A percentile compares a stretch with the other conserved stretches of the same genome.
Evolutionary conservation across 768 basidiomycete genomes (phyloP).

Genomic region (Mycena epipterygia): DNA sequence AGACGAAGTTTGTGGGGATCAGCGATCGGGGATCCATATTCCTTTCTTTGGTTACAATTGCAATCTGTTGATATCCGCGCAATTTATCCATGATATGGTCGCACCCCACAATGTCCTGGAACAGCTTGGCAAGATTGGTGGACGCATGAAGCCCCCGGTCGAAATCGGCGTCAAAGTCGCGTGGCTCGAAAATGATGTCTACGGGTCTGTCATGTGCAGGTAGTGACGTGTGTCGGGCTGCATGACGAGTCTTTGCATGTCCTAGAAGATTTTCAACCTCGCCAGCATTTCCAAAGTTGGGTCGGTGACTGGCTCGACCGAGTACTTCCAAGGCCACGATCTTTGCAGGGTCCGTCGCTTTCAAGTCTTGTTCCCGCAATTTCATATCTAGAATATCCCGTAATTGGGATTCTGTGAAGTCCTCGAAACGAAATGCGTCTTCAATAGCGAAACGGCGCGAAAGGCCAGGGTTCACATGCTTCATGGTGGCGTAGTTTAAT

Average conservation of each 20-base stretch:
- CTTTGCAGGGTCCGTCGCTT: slow-evolving; percentile 69
- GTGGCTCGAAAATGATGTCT: slow-evolving; percentile 62
- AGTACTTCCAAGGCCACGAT: slow-evolving; percentile 65
- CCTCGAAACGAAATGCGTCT: slow-evolving; percentile 75
- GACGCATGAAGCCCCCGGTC: slow-evolving; percentile 62
- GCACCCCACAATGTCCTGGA: slow-evolving; percentile 73
- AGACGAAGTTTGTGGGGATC: slow-evolving; percentile 77
- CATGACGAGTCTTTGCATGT: slow-evolving; percentile 62
- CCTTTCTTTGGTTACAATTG: slow-evolving; percentile 60
- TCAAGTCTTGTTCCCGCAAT: slow-evolving; percentile 67
- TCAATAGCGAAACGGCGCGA: slow-evolving; percentile 77
- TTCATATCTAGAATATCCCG: slow-evolving; percentile 68
- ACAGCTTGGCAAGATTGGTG: slow-evolving; percentile 65
- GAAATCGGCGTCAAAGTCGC: slow-evolving; percentile 76
- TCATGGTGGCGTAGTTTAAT: neutral
- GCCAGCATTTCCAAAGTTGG: slow-evolving; percentile 77
- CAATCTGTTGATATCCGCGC: slow-evolving; percentile 57
- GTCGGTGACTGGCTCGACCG: slow-evolving; percentile 57
- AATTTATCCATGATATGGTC: slow-evolving; percentile 66
- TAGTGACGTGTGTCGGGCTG: slow-evolving; percentile 49
- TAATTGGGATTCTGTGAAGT: slow-evolving; percentile 69
- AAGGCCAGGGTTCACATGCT: slow-evolving; percentile 81
- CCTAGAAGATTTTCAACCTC: slow-evolving; percentile 73
- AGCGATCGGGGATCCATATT: slow-evolving; percentile 58
- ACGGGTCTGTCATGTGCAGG: slow-evolving; percentile 44